These are phyloP conservation scores for Pleurozium schreberi DNA, from an alignment of 225 moss, liverwort and hornwort genomes.

Conservation along the genomic window DNA sequence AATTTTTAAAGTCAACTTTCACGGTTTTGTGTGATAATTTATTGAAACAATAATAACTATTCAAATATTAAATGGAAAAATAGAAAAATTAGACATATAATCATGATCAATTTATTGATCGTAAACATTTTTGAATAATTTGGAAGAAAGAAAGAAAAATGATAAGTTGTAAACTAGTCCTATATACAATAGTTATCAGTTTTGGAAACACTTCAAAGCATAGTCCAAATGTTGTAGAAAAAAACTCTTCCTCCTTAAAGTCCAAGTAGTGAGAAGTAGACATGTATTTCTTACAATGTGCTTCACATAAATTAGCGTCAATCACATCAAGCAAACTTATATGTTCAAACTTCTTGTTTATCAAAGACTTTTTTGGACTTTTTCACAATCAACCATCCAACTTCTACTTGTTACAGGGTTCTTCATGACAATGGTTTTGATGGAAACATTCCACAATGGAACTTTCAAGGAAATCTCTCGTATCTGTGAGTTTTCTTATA, in stretches of 20 bases:
- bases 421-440: neutral
- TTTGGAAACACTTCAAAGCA: neutral
- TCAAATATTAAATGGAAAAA: neutral
- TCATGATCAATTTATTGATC: neutral
- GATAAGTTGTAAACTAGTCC: neutral
- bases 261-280: fast-evolving
- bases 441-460: neutral
- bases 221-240: neutral
- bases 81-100: neutral
- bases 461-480: fast-evolving
- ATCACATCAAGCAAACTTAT: too few species aligned
- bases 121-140: neutral
- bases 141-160: neutral
- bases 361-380: neutral
- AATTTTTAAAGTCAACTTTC: too few species aligned
- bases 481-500: neutral
- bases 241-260: neutral
- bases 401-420: neutral
- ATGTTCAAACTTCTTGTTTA: too few species aligned
- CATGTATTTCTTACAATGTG: neutral
- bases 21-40: too few species aligned
- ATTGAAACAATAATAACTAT: too few species aligned
- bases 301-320: neutral
- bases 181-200: neutral
- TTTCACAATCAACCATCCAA: too few species aligned